Evolutionary conservation across 2,329 filamentous ascomycete genomes (phyloP).

Genomic region (Penicillium oxalicum): DNA sequence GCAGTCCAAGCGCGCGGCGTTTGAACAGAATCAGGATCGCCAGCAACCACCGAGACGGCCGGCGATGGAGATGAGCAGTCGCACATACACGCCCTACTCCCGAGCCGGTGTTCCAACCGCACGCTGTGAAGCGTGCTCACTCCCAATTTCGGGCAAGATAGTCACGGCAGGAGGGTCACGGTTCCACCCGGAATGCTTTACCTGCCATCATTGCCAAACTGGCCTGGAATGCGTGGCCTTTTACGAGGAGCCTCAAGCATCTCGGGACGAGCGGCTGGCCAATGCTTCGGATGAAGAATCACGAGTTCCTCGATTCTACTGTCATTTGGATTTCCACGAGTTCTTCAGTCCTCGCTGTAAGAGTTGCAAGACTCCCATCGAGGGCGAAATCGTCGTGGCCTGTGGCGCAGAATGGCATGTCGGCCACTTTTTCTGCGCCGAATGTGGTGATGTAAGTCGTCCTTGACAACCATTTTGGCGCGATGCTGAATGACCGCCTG

Average conservation of each 20-base stretch:
- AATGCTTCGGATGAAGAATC: conserved; percentile 58
- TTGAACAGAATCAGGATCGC: conserved; percentile 11
- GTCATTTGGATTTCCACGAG: conserved; percentile 98
- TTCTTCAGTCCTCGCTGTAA: conserved; percentile 87
- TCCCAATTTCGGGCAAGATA: conserved; percentile 83
- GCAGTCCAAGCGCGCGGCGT: conserved; percentile 15
- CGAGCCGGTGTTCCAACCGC: conserved; percentile 56
- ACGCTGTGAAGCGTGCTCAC: conserved; percentile 74
- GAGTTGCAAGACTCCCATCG: conserved; percentile 92
- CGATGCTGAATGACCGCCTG: no score
- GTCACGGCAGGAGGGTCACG: conserved; percentile 74
- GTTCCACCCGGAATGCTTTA: conserved; percentile 92
- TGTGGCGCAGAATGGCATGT: conserved; percentile 95
- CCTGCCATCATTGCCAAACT: conserved; percentile 80
- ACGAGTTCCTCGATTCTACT: conserved; percentile 76
- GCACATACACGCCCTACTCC: conserved; percentile 36
- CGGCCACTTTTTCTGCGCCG: conserved; percentile 97
- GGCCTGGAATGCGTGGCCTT: conserved; percentile 92
- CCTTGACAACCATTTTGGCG: background rate
- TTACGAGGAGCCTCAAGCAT: conserved; percentile 77
- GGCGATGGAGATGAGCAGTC: conserved; percentile 34
- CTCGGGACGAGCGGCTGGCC: conserved; percentile 64
- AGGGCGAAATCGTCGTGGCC: conserved; percentile 89
- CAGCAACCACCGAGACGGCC: conserved; percentile 30
- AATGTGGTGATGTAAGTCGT: conserved; percentile 71